Percentiles rank a stretch among this genome's conserved stretches.
Evolutionary conservation across 441 rosid genomes (phyloP).

Genomic region (Pelargonium citronellum): DNA sequence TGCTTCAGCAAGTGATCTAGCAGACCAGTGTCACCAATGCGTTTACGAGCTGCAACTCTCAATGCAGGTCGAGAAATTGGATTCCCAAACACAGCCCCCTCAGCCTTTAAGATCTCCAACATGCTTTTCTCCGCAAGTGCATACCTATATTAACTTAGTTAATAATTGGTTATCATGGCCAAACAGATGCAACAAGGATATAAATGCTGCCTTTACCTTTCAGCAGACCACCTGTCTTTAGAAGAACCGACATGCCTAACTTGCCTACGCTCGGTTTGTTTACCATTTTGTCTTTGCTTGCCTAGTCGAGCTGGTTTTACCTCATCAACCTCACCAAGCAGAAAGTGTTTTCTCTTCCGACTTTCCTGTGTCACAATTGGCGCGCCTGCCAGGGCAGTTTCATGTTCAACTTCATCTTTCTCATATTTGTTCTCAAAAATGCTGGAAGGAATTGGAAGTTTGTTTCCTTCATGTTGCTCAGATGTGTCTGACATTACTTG

Average conservation of each 20-base stretch:
- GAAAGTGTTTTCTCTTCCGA: constrained; percentile 39
- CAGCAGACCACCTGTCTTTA: constrained; percentile 57
- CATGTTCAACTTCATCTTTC: constrained; percentile 33
- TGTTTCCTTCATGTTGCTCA: constrained; percentile 21
- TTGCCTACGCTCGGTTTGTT: constrained; percentile 21
- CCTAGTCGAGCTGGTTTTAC: constrained; percentile 24
- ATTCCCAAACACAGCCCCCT: constrained; percentile 59
- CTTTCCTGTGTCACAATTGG: constrained; percentile 25
- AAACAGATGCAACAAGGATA: constrained; percentile 11
- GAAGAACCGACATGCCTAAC: constrained; percentile 27
- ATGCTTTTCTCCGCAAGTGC: constrained; percentile 53
- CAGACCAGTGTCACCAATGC: constrained; percentile 85
- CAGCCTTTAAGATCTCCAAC: constrained; percentile 57
- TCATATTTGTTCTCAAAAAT: constrained; percentile 27
- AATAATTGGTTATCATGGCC: background rate
- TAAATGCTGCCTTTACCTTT: constrained; percentile 38
- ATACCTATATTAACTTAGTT: constrained; percentile 38
- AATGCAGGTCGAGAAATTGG: constrained; percentile 54
- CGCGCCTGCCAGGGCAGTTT: constrained; percentile 12
- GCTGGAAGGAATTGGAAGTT: constrained; percentile 23
- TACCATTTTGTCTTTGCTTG: constrained; percentile 20
- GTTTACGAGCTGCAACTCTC: constrained; percentile 57
- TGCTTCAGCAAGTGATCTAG: constrained; percentile 87
- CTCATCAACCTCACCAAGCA: constrained; percentile 24
- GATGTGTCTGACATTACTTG: constrained; percentile 19